These are phyloP conservation scores for Umbelopsis sp. DNA, from an alignment of 192 early-diverging fungal species.

Conservation along the genomic window DNA sequence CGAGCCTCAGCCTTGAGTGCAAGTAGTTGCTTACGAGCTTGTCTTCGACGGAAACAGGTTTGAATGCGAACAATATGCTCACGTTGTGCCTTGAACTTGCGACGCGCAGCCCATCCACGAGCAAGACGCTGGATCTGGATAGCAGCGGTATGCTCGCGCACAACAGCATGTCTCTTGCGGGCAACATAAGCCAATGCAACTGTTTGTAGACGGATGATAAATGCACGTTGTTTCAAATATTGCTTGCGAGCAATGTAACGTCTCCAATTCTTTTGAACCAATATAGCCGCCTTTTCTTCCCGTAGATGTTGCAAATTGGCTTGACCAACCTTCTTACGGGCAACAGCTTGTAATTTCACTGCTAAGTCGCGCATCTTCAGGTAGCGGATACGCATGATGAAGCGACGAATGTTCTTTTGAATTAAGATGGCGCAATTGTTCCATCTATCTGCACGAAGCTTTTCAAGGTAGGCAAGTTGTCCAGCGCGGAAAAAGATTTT, in stretches of 20 bases:
- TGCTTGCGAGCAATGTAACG: conserved; percentile 59
- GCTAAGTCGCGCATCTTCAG: conserved; percentile 56
- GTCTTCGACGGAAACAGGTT: conserved; percentile 75
- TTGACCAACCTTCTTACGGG: conserved; percentile 64
- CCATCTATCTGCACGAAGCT: conserved; percentile 82
- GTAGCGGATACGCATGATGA: conserved; percentile 66
- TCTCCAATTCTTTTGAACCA: conserved; percentile 78
- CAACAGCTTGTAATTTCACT: conserved; percentile 68
- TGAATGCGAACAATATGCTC: conserved; percentile 77
- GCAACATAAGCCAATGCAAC: conserved; percentile 55
- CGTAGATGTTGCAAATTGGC: conserved; percentile 57
- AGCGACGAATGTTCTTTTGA: conserved; percentile 85
- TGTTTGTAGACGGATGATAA: conserved; percentile 68
- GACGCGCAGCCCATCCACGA: conserved; percentile 69
- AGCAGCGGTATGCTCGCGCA: conserved; percentile 71
- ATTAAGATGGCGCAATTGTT: conserved; percentile 82
- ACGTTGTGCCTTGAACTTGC: conserved; percentile 55
- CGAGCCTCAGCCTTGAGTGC: conserved; percentile 81
- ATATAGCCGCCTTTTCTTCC: conserved; percentile 67
- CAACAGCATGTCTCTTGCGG: conserved; percentile 55
- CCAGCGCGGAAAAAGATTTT: conserved; percentile 99
- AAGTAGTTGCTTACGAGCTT: conserved; percentile 71
- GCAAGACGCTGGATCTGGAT: conserved; percentile 75
- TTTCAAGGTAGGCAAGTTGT: conserved; percentile 87
- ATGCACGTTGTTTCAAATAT: conserved; percentile 44